Percentiles rank a stretch among this genome's conserved stretches.
These are phyloP conservation scores for Buxus sempervirens DNA, from an alignment of 164 flowering plant species.

Conservation along the genomic window DNA sequence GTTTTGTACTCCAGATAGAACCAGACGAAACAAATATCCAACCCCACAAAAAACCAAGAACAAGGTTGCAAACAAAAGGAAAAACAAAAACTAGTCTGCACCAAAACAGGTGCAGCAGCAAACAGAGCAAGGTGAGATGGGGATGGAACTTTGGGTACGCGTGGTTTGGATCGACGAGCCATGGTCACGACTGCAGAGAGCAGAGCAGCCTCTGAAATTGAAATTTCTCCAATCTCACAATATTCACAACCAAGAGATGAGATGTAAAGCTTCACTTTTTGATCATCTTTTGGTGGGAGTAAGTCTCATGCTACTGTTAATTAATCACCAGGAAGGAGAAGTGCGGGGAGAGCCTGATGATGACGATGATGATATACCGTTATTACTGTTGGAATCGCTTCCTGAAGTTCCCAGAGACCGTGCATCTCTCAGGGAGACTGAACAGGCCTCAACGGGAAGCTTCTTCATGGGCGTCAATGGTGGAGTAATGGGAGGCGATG, in stretches of 20 bases:
- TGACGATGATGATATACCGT: slow-evolving; percentile 41
- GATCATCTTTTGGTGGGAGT: too few species aligned
- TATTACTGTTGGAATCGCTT: slow-evolving; percentile 49
- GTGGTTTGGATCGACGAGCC: slow-evolving; percentile 27
- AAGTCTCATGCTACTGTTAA: too few species aligned
- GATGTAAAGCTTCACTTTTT: too few species aligned
- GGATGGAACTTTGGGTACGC: slow-evolving; percentile 4
- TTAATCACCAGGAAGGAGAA: slow-evolving; percentile 70
- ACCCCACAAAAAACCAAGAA: not conserved
- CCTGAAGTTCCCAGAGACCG: slow-evolving; percentile 43
- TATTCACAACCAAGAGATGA: slow-evolving; percentile 8
- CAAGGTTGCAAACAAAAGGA: not conserved
- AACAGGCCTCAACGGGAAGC: slow-evolving; percentile 57
- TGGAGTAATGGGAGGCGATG: slow-evolving; percentile 30
- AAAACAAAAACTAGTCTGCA: not conserved
- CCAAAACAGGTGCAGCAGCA: too few species aligned
- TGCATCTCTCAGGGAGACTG: slow-evolving; percentile 51
- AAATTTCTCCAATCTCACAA: slow-evolving; percentile 2
- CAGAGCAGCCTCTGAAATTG: not conserved
- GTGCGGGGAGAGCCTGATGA: slow-evolving; percentile 57
- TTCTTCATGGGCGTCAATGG: slow-evolving; percentile 76
- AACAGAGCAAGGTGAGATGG: not conserved
- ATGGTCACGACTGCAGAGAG: slow-evolving; percentile 20
- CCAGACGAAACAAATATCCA: not conserved
- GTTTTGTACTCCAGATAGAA: not conserved